A percentile compares a stretch with the other conserved stretches of the same genome.
These are phyloP conservation scores for Suillus discolor DNA, from an alignment of 768 basidiomycete genomes.

Conservation along the genomic window DNA sequence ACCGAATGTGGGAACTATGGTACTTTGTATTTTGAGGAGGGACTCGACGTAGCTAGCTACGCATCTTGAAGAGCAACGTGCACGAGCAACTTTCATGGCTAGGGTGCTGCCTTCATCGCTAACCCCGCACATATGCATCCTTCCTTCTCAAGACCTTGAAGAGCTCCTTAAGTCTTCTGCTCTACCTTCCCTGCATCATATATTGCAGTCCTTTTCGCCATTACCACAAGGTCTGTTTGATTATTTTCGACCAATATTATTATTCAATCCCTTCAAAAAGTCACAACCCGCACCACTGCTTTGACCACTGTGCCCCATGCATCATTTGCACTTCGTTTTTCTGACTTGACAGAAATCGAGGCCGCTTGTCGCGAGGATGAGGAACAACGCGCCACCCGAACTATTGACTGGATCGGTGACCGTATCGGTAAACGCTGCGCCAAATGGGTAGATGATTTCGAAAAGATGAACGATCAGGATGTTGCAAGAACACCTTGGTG, in stretches of 20 bases:
- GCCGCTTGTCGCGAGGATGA: constrained; percentile 77
- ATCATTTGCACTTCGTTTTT: constrained; percentile 78
- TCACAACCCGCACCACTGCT: constrained; percentile 77
- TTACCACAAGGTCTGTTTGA: constrained; percentile 68
- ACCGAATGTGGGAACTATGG: constrained; percentile 3
- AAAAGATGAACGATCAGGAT: constrained; percentile 45
- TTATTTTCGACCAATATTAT: constrained; percentile 6
- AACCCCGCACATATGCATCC: constrained; percentile 78
- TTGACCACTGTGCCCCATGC: constrained; percentile 70
- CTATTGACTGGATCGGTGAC: constrained; percentile 85
- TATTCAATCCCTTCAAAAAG: constrained; percentile 39
- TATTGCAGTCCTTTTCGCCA: constrained; percentile 85
- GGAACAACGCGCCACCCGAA: constrained; percentile 73
- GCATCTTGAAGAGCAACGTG: not conserved
- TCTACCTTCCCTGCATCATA: constrained; percentile 69
- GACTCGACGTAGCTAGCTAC: not conserved
- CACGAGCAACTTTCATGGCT: constrained; percentile 37
- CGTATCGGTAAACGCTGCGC: constrained; percentile 64
- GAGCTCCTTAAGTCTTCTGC: constrained; percentile 58
- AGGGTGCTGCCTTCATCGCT: constrained; percentile 68
- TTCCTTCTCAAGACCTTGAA: constrained; percentile 70
- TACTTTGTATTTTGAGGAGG: not conserved
- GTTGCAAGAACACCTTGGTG: constrained; percentile 74
- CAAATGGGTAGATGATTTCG: constrained; percentile 73
- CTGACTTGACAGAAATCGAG: constrained; percentile 73